Evolutionary conservation across 2,329 filamentous ascomycete genomes (phyloP), one percentile per base, ranked within the genome.

Genomic region (Exophiala calicioides): DNA sequence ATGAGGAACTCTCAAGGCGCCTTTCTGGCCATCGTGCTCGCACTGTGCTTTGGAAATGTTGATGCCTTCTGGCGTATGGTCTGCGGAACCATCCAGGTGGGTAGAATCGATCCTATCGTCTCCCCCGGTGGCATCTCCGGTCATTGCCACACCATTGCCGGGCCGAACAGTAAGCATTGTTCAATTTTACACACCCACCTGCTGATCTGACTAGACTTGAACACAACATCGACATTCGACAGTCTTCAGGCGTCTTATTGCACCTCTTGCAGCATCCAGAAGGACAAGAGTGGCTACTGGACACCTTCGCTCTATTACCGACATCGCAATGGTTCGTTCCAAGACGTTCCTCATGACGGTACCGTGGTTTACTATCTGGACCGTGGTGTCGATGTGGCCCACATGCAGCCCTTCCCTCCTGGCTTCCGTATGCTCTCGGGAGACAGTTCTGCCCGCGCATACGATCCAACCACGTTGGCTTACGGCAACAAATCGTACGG

Each of bases 201-300:
- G 13, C 46, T 42, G 19, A 44, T 13, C n/a, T 26, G 21, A 13
- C 12, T 32, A 53, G 50, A 77, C 34, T 88, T 95, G 62, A 74
- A 74, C 40, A 70, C 79, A 52, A 72, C 65, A 10, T 71, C 84
- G 12, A 74, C 68, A 21, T 82, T 75, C 55, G 69, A 77, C 1
- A 72, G 79, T 30, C 77, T 95, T 10, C 62, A 75, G 4, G 68
- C 62, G 12, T 81, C 78, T 33, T 70, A 81, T 53, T 95, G 90
- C 70, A 93, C 88, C 1, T 90, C 88, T 5, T 95, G 89, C 65
- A 80, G 77, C 45, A 85, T 94, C 30, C 82, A 75, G 31, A 76
- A 91, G 68, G 90, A 95, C 70, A 85, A 82, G 70, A 94, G 88
- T 16, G 84, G 82, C 19, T 95, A 95, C 72, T 95, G 89, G 87